Evolutionary conservation across 306 rosid genomes (phyloP).

Genomic region (Argentina anserina): DNA sequence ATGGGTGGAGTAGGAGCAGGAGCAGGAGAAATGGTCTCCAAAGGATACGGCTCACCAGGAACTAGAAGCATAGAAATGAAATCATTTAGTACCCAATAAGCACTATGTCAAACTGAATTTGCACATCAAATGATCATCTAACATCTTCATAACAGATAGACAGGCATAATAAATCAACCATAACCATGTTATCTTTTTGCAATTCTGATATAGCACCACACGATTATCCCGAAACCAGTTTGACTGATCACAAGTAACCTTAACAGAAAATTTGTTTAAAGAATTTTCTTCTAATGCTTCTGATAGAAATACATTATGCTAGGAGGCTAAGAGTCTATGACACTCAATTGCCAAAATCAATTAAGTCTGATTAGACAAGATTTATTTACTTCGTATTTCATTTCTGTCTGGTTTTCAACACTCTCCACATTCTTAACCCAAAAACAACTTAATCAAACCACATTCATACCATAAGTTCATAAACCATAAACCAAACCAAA

Average conservation of each 20-base stretch:
- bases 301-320: not conserved
- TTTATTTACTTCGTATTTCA: no score
- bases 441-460: not conserved
- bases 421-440: not conserved
- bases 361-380: no score
- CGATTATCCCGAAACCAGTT: not conserved
- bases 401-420: not conserved
- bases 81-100: not conserved
- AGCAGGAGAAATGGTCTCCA: slow-evolving; percentile 47
- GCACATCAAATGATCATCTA: not conserved
- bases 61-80: slow-evolving; percentile 41
- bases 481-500: not conserved
- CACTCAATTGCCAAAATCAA: not conserved
- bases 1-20: slow-evolving; percentile 53
- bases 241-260: not conserved
- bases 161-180: not conserved
- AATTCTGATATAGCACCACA: not conserved
- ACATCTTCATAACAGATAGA: not conserved
- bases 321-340: not conserved
- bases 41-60: slow-evolving; percentile 91
- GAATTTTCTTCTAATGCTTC: not conserved
- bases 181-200: not conserved
- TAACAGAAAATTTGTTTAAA: not conserved
- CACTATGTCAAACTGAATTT: not conserved
- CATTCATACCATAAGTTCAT: slow-evolving; percentile 3